Evolutionary conservation across 345 rosid genomes (phyloP).

Genomic region (Geranium brycei): DNA sequence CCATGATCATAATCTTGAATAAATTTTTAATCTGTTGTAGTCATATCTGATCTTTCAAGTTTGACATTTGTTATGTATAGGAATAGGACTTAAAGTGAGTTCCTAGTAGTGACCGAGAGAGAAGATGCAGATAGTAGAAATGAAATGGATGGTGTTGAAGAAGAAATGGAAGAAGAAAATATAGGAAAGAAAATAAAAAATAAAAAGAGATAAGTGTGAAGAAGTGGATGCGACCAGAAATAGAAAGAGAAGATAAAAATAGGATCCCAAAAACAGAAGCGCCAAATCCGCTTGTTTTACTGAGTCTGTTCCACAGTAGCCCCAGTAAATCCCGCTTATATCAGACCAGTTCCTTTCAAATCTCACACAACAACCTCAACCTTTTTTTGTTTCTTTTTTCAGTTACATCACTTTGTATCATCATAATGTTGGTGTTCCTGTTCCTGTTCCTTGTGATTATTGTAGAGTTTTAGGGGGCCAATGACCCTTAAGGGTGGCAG

Average conservation of each 20-base stretch:
- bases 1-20: too few relatives aligned
- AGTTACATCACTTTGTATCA: too few relatives aligned
- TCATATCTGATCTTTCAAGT: too few relatives aligned
- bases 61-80: too few relatives aligned
- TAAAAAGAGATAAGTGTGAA: background rate
- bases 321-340: background rate
- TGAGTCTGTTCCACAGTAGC: background rate
- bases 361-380: background rate
- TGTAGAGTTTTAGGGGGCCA: constrained; percentile 4
- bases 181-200: too few relatives aligned
- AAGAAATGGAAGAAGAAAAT: too few relatives aligned
- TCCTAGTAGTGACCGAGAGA: too few relatives aligned
- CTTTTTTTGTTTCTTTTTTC: too few relatives aligned
- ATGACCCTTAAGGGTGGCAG: constrained; percentile 91
- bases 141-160: background rate
- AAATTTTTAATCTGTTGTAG: too few relatives aligned
- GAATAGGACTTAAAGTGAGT: too few relatives aligned
- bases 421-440: background rate
- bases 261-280: background rate
- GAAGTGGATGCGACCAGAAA: background rate
- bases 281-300: background rate
- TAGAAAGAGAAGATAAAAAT: background rate
- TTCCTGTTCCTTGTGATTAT: background rate
- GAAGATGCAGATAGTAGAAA: too few relatives aligned
- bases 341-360: background rate